phyloP scores from a whole-genome alignment of 441 rosid genomes.

The Jatropha multifida region DNA sequence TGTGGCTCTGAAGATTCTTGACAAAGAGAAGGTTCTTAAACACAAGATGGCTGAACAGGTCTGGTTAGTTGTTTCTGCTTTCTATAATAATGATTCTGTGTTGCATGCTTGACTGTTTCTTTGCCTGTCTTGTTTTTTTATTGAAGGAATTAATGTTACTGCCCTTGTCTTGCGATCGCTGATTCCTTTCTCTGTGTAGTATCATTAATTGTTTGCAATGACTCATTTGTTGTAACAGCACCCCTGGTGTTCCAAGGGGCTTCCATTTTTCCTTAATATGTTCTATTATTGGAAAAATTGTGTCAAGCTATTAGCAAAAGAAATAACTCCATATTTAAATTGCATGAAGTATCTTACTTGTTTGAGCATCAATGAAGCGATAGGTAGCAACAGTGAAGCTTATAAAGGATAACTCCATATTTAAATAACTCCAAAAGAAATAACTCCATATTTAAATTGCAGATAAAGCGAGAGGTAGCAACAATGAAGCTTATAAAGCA shows the following conservation, averaged over 20 bases:
- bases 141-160: neutral
- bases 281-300: neutral
- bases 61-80: slow-evolving; percentile 11
- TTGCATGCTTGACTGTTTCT: slow-evolving; percentile 8
- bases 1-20: slow-evolving; percentile 94
- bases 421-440: neutral
- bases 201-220: neutral
- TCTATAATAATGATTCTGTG: neutral
- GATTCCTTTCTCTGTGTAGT: neutral
- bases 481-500: slow-evolving; percentile 92
- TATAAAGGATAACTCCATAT: slow-evolving; percentile 18
- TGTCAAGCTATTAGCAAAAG: neutral
- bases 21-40: slow-evolving; percentile 93
- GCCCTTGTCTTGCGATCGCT: neutral
- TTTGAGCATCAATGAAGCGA: slow-evolving; percentile 2
- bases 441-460: neutral
- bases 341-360: slow-evolving; percentile 20
- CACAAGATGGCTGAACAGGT: slow-evolving; percentile 99
- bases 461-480: slow-evolving; percentile 32
- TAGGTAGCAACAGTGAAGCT: slow-evolving; percentile 78
- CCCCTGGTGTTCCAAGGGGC: neutral
- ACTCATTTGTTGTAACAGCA: neutral
- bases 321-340: neutral
- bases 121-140: neutral
- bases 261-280: neutral